These are phyloP conservation scores for Schizothecium vesticola DNA, from an alignment of 495 filamentous ascomycete genomes.

Conservation along the genomic window DNA sequence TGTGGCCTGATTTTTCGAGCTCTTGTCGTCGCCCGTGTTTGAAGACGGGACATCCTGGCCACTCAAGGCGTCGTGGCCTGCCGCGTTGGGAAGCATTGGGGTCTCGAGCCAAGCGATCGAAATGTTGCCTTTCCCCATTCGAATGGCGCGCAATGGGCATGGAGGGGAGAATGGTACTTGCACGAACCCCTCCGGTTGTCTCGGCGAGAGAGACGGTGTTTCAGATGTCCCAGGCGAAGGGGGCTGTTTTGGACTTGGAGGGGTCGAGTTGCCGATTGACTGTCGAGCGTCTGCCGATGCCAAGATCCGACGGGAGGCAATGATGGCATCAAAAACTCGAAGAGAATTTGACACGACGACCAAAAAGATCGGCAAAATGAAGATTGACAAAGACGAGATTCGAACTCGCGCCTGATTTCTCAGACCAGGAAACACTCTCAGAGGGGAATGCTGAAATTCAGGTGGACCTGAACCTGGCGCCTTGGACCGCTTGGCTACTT, in stretches of 20 bases:
- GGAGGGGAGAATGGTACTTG: background rate
- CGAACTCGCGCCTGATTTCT: background rate
- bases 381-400: background rate
- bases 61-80: background rate
- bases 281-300: background rate
- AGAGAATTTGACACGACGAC: background rate
- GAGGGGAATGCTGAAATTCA: background rate
- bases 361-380: background rate
- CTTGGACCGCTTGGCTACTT: background rate
- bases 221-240: background rate
- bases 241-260: background rate
- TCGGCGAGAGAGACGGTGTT: background rate
- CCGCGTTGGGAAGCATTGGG: background rate
- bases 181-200: background rate
- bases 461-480: background rate
- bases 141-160: background rate
- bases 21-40: background rate
- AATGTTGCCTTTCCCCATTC: background rate
- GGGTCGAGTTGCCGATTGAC: background rate
- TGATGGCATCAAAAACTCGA: background rate
- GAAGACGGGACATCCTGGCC: background rate
- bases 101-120: background rate
- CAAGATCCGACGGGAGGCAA: background rate
- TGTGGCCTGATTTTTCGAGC: background rate
- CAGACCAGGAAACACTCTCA: background rate